Evolutionary conservation across 805 yeast species (phyloP).

Genomic region (Lipomyces anomalus): DNA sequence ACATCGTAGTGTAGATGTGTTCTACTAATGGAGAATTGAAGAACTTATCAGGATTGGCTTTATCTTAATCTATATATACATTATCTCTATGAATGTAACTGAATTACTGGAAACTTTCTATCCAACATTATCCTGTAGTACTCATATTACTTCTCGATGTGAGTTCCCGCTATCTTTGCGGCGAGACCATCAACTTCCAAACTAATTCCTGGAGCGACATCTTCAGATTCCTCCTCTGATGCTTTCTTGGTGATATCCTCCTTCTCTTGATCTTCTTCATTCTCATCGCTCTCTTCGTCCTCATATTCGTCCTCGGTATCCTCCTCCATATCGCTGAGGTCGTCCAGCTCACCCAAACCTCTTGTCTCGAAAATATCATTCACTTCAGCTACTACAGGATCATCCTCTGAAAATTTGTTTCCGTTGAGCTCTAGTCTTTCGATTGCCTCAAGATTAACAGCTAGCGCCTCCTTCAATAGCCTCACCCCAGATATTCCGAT

Average conservation of each 20-base stretch:
- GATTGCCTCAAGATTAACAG: constrained; percentile 52
- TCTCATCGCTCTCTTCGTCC: constrained; percentile 53
- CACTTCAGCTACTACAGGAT: constrained; percentile 58
- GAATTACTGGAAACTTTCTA: neutral
- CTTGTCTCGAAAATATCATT: constrained; percentile 59
- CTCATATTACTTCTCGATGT: neutral
- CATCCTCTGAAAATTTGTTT: constrained; percentile 85
- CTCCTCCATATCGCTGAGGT: constrained; percentile 92
- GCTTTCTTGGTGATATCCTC: constrained; percentile 45
- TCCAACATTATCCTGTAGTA: neutral
- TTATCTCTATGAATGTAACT: neutral
- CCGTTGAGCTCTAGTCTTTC: constrained; percentile 80
- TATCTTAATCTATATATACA: neutral
- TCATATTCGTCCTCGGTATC: constrained; percentile 64
- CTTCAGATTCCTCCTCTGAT: constrained; percentile 37
- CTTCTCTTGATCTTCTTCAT: constrained; percentile 50
- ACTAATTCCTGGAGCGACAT: constrained; percentile 39
- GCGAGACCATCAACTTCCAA: no score
- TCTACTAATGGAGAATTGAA: neutral
- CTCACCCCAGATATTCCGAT: constrained; percentile 61
- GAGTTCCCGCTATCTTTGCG: neutral
- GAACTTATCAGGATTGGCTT: neutral
- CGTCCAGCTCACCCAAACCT: constrained; percentile 81
- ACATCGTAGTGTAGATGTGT: no score
- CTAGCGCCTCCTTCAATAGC: constrained; percentile 50